Percentiles rank a stretch among this genome's conserved stretches.
Evolutionary conservation across 2,329 filamentous ascomycete species (phyloP).

Genomic region (Didymella exigua): DNA sequence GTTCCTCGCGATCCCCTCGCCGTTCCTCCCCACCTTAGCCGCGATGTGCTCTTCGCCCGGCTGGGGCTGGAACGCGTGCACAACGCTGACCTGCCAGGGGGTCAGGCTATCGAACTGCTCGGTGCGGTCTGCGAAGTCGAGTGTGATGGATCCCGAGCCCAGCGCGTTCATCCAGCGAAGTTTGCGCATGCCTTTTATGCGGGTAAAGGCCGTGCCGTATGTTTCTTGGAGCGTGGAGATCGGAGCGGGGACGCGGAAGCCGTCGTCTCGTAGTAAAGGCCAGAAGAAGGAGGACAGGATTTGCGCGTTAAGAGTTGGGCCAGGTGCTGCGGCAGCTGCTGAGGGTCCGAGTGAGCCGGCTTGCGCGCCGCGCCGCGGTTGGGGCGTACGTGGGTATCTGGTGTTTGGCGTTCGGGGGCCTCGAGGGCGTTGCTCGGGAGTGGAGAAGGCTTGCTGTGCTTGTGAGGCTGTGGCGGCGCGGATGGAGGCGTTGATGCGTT

Average conservation of each 20-base stretch:
- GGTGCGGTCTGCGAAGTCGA: slow-evolving; percentile 81
- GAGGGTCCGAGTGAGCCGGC: slow-evolving; percentile 19
- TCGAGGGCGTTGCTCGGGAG: slow-evolving; percentile 23
- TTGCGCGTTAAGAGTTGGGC: slow-evolving; percentile 69
- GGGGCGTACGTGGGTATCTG: slow-evolving; percentile 31
- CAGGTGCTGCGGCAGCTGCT: slow-evolving; percentile 33
- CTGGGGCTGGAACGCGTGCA: slow-evolving; percentile 75
- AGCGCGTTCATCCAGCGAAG: slow-evolving; percentile 86
- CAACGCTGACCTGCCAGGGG: slow-evolving; percentile 86
- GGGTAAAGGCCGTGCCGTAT: slow-evolving; percentile 78
- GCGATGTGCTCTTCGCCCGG: slow-evolving; percentile 39
- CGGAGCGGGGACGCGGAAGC: slow-evolving; percentile 66
- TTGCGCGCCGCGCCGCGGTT: slow-evolving; percentile 28
- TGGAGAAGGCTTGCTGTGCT: slow-evolving; percentile 15
- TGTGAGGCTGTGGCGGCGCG: slow-evolving; percentile 26
- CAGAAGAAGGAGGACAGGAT: slow-evolving; percentile 93
- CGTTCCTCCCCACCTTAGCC: slow-evolving; percentile 23
- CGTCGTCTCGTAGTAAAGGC: slow-evolving; percentile 77
- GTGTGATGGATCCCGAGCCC: slow-evolving; percentile 77
- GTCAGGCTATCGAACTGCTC: slow-evolving; percentile 76
- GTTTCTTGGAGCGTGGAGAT: slow-evolving; percentile 66
- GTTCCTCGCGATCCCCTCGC: slow-evolving; percentile 46
- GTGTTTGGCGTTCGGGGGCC: slow-evolving; percentile 29
- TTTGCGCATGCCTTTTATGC: slow-evolving; percentile 81
- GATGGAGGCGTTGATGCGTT: slow-evolving; percentile 67